Conservation (phyloP, 345 rosid species). For the Camelina neglecta region DNA sequence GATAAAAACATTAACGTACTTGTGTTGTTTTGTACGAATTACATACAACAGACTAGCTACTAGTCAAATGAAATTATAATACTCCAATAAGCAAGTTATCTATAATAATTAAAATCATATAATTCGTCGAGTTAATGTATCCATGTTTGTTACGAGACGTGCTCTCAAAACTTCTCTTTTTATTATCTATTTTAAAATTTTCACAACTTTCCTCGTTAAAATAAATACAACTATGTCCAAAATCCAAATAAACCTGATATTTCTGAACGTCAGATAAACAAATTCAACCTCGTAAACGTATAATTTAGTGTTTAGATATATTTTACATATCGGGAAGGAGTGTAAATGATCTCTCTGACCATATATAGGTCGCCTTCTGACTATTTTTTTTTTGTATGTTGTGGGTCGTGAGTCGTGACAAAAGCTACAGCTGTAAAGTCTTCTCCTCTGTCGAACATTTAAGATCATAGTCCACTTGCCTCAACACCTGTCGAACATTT, state of each 20-base stretch:
- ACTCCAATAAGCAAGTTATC: neutral
- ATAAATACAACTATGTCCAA: neutral
- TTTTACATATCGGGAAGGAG: neutral
- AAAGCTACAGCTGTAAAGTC: conserved; percentile 41
- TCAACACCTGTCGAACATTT: too few species aligned
- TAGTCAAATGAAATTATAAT: neutral
- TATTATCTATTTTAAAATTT: too few species aligned
- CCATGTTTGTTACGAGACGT: conserved; percentile 37
- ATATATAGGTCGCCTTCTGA: conserved; percentile 15
- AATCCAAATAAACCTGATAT: neutral
- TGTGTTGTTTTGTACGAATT: conserved; percentile 5
- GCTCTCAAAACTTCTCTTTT: conserved; percentile 12
- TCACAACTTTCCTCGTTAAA: neutral
- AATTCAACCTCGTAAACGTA: neutral
- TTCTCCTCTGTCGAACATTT: conserved; percentile 21
- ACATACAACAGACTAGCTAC: conserved; percentile 3
- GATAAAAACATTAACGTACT: neutral
- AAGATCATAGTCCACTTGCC: conserved; percentile 31
- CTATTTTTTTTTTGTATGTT: neutral
- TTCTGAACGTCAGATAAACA: neutral
- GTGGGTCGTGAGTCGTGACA: conserved; percentile 5
- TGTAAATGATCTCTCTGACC: neutral
- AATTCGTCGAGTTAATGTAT: conserved; percentile 18
- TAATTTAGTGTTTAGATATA: neutral
- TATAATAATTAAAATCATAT: too few species aligned